phyloP scores from a whole-genome alignment of 306 rosid species.

The Sicyos baderoa region DNA sequence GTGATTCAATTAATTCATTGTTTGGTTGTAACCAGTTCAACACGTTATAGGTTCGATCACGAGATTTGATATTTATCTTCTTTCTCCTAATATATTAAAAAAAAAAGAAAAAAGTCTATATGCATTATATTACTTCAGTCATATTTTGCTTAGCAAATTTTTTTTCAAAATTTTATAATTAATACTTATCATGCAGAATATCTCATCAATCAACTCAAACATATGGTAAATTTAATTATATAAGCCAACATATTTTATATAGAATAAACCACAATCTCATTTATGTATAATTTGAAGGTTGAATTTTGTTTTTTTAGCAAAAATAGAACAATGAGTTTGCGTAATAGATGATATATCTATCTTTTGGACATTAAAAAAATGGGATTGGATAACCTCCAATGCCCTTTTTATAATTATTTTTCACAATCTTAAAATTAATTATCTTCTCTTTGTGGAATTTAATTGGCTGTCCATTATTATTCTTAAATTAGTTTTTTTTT shows the following conservation, averaged over 20 bases:
- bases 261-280: background rate
- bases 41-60: too few relatives aligned
- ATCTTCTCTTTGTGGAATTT: background rate
- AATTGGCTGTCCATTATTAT: conserved; percentile 1
- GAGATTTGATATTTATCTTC: too few relatives aligned
- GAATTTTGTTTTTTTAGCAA: too few relatives aligned
- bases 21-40: too few relatives aligned
- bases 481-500: background rate
- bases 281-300: background rate
- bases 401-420: background rate
- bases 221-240: too few relatives aligned
- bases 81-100: too few relatives aligned
- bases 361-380: background rate
- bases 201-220: too few relatives aligned
- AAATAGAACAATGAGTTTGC: background rate
- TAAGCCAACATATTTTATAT: background rate
- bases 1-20: too few relatives aligned
- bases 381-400: background rate
- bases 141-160: background rate
- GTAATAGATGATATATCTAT: background rate
- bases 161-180: background rate
- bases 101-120: too few relatives aligned
- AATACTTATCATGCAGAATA: background rate
- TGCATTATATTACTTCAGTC: too few relatives aligned
- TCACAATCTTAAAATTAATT: background rate